A percentile compares a stretch with the other conserved stretches of the same genome.
Conservation (phyloP, 192 early-diverging fungal species). For the Coemansia sp. region DNA sequence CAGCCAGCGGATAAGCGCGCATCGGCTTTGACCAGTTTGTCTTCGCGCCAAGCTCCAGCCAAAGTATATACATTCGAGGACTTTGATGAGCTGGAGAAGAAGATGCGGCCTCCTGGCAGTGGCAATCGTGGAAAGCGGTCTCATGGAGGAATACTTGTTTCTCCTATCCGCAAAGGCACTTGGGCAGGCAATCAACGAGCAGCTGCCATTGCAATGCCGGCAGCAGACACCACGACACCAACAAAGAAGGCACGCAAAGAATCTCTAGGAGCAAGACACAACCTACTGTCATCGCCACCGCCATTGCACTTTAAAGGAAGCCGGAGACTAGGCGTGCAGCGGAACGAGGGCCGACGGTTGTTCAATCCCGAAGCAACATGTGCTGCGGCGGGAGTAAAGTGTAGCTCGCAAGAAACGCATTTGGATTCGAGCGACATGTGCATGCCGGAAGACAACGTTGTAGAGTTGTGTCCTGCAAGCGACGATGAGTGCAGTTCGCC, state of each 20-base stretch:
- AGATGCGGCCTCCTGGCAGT: conserved; percentile 18
- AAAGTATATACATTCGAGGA: conserved; percentile 33
- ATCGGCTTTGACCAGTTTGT: background rate
- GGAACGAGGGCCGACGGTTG: background rate
- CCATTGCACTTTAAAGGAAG: background rate
- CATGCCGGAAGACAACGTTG: conserved; percentile 9
- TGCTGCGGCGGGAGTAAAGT: conserved; percentile 3
- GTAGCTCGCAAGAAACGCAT: conserved; percentile 46
- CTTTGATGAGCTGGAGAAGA: conserved; percentile 29
- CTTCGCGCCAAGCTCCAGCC: background rate
- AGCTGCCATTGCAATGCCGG: too few species aligned
- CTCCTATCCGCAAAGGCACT: conserved; percentile 2
- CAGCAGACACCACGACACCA: conserved; percentile 15
- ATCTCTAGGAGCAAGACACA: background rate
- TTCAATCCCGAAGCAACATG: background rate
- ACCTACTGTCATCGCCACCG: conserved; percentile 30
- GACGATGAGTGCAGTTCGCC: conserved; percentile 18
- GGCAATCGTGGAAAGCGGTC: conserved; percentile 14
- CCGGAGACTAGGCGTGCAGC: conserved; percentile 1
- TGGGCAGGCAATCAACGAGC: background rate
- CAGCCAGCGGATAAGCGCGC: background rate
- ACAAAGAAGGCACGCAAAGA: conserved; percentile 22
- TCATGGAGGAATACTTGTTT: conserved; percentile 4
- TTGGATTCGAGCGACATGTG: conserved; percentile 39
- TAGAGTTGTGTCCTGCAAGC: conserved; percentile 29